phyloP scores from a whole-genome alignment of 2,329 filamentous ascomycete genomes.

The Madurella fahalii region DNA sequence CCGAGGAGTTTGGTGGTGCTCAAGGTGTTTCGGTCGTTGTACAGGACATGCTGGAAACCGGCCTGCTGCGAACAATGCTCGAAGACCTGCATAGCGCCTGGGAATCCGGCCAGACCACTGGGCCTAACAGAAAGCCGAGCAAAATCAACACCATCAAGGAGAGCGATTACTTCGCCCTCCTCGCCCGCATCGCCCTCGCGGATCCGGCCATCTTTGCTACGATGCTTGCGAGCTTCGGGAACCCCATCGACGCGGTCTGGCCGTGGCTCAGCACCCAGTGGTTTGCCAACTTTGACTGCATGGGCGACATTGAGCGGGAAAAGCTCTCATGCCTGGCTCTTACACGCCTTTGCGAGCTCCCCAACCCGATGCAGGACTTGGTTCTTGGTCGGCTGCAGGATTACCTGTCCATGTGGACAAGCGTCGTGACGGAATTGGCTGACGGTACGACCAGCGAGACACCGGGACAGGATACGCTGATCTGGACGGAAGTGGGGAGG shows the following conservation, averaged over 20 bases:
- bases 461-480: slow-evolving; percentile 31
- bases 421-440: slow-evolving; percentile 62
- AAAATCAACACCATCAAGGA: slow-evolving; percentile 71
- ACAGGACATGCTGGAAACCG: slow-evolving; percentile 60
- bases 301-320: slow-evolving; percentile 60
- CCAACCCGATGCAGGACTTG: slow-evolving; percentile 53
- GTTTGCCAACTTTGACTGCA: slow-evolving; percentile 66
- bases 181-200: slow-evolving; percentile 72
- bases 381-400: slow-evolving; percentile 63
- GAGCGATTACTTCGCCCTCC: slow-evolving; percentile 78
- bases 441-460: slow-evolving; percentile 40
- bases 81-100: slow-evolving; percentile 63
- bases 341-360: slow-evolving; percentile 65
- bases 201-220: slow-evolving; percentile 66
- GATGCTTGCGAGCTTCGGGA: slow-evolving; percentile 46
- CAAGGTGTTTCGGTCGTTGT: slow-evolving; percentile 60
- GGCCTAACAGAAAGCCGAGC: slow-evolving; percentile 67
- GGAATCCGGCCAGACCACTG: slow-evolving; percentile 75
- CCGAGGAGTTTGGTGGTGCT: slow-evolving; percentile 57
- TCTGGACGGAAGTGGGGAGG: slow-evolving; percentile 37
- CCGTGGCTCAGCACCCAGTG: slow-evolving; percentile 57
- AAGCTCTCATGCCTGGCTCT: slow-evolving; percentile 72
- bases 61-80: slow-evolving; percentile 60
- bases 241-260: slow-evolving; percentile 50
- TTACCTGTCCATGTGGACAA: slow-evolving; percentile 72